Conservation (phyloP, 176 grass and related monocot species). For the Hsuehochloa calcarea region DNA sequence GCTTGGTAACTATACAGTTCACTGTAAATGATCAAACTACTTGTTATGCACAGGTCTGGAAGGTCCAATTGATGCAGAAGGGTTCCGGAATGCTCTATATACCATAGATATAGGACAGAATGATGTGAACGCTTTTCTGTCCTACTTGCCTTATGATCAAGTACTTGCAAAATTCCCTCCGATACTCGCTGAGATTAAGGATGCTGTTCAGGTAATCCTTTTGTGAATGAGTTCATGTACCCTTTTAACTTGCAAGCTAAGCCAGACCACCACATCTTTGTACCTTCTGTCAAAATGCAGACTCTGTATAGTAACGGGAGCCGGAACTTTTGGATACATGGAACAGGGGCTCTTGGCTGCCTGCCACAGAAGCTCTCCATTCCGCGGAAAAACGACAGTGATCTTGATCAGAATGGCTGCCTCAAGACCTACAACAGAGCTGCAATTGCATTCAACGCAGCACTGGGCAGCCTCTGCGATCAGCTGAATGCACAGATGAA, state of each 20-base stretch:
- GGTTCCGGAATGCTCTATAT: conserved; percentile 69
- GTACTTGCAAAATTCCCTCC: conserved; percentile 51
- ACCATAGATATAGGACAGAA: conserved; percentile 88
- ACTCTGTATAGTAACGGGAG: conserved; percentile 57
- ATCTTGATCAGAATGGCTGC: conserved; percentile 69
- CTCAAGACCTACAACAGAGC: conserved; percentile 71
- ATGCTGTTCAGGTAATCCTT: conserved; percentile 55
- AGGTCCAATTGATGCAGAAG: conserved; percentile 42
- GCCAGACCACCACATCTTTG: background rate
- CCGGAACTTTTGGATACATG: conserved; percentile 77
- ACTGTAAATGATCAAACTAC: background rate
- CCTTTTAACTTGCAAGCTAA: background rate
- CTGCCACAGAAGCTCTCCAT: conserved; percentile 85
- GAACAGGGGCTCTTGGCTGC: conserved; percentile 70
- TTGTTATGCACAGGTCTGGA: conserved; percentile 42
- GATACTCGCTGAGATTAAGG: conserved; percentile 58
- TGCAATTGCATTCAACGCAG: conserved; percentile 65
- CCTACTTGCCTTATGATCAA: conserved; percentile 46
- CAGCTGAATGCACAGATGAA: conserved; percentile 52
- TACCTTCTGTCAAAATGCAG: conserved; percentile 34
- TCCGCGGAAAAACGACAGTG: conserved; percentile 45
- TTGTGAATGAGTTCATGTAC: background rate
- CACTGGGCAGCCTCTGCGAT: conserved; percentile 48
- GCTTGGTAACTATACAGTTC: background rate
- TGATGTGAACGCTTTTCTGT: conserved; percentile 57